Evolutionary conservation across 345 rosid species (phyloP), one percentile per base, ranked within the genome.

Genomic region (Firmiana major): DNA sequence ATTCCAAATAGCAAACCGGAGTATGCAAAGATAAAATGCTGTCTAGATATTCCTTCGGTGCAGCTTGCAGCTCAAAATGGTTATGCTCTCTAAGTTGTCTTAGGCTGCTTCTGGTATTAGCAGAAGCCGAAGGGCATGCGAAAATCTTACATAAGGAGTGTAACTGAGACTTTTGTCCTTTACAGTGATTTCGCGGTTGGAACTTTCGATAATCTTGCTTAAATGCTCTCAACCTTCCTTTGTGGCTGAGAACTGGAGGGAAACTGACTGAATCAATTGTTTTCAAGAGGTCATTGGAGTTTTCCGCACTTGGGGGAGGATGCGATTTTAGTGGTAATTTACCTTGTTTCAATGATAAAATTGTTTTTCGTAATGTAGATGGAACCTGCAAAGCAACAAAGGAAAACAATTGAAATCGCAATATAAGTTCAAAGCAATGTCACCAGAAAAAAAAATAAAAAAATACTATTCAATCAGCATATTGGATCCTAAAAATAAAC

Each of bases 21-120:
- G 73, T 78, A 28, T 90, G 94, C 82, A 91, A 81, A 26, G 93
- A 90, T 80, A 93, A 84, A 21, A 92, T 77, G 72, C 51, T 46
- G 65, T 85, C 88, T n/a, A 82, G 76, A 78, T 86, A 90, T 26
- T 75, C 83, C 45, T 77, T 86, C 1, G 89, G 87, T 75, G 89
- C 78, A 79, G 83, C 71, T 75, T 77, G 88, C 64, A 78, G 80
- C 81, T 82, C 83, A 48, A 45, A 40, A 58, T 17, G 60, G 64
- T 72, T 69, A 21, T 60, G 77, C 49, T 72, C 66, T 73, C 84
- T 68, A 0, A 83, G 77, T 59, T 17, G 36, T 79, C 74, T 83
- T 34, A 28, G 58, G 63, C 63, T 76, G 76, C 74, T 77, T 71
- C 80, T 1, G 9, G 81, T 28, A 21, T 65, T 53, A 21, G 5